phyloP scores from a whole-genome alignment of 2,329 filamentous ascomycete genomes.

The Venturia effusa region DNA sequence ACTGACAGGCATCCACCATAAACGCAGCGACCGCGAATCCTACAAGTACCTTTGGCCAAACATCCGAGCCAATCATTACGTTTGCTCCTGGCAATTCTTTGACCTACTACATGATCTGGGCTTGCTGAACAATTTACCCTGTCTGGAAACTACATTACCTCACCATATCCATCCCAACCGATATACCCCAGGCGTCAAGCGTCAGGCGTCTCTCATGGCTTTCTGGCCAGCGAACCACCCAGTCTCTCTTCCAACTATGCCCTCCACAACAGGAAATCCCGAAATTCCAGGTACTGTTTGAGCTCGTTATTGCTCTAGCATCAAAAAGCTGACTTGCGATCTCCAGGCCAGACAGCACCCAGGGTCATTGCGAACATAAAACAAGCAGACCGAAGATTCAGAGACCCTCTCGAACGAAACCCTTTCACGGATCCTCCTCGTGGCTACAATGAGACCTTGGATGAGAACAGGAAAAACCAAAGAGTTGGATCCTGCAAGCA shows the following conservation, averaged over 20 bases:
- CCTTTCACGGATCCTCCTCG: conserved; percentile 11
- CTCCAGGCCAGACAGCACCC: conserved; percentile 38
- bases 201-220: neutral
- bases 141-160: neutral
- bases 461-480: neutral
- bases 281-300: neutral
- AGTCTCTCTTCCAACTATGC: neutral
- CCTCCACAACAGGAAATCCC: neutral
- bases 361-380: conserved; percentile 32
- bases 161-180: neutral
- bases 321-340: neutral
- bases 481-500: conserved; percentile 7
- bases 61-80: neutral
- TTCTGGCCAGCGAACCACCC: neutral
- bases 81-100: neutral
- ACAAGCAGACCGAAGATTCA: conserved; percentile 18
- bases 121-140: neutral
- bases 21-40: neutral
- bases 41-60: neutral
- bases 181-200: neutral
- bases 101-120: neutral
- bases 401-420: conserved; percentile 3
- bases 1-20: neutral
- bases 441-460: conserved; percentile 10
- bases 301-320: neutral